phyloP scores from a whole-genome alignment of 2,329 filamentous ascomycete genomes.

The Sarocladiaceae sp. region DNA sequence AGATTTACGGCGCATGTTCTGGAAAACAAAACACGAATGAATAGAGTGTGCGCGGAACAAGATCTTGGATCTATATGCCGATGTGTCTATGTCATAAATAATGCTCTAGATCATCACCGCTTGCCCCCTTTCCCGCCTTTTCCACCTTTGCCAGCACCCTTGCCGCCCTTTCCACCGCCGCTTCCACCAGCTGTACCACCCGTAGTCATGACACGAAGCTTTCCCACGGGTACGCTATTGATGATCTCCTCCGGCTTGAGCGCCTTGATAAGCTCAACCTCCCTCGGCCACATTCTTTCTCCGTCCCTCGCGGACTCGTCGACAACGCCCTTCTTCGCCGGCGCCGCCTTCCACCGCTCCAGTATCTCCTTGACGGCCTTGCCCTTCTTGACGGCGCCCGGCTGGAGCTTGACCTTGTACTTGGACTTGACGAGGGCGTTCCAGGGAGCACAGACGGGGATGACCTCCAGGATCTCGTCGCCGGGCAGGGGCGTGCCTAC shows the following conservation, averaged over 20 bases:
- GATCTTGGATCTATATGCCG: no score
- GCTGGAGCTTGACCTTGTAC: conserved; percentile 93
- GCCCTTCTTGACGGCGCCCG: conserved; percentile 83
- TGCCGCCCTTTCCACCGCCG: conserved; percentile 28
- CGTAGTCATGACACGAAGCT: conserved; percentile 71
- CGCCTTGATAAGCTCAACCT: conserved; percentile 75
- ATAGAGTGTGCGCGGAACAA: no score
- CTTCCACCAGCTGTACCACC: conserved; percentile 43
- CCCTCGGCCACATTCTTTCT: conserved; percentile 77
- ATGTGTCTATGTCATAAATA: no score
- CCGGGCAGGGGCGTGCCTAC: conserved; percentile 72
- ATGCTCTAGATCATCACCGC: no score
- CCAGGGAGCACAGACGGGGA: conserved; percentile 62
- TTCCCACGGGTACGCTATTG: conserved; percentile 73
- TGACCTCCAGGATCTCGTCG: conserved; percentile 70
- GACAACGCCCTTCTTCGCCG: conserved; percentile 48
- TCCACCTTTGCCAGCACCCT: conserved; percentile 26
- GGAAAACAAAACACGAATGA: no score
- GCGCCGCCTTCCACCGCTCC: conserved; percentile 68
- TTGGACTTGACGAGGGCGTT: conserved; percentile 63
- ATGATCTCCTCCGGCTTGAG: conserved; percentile 79
- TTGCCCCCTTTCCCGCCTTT: conserved; percentile 38
- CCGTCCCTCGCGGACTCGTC: conserved; percentile 55
- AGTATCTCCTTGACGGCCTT: conserved; percentile 89
- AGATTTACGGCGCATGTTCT: no score